A percentile compares a stretch with the other conserved stretches of the same genome.
Conservation (phyloP, 1,284 basidiomycete species). For the Moesziomyces parantarcticus region DNA sequence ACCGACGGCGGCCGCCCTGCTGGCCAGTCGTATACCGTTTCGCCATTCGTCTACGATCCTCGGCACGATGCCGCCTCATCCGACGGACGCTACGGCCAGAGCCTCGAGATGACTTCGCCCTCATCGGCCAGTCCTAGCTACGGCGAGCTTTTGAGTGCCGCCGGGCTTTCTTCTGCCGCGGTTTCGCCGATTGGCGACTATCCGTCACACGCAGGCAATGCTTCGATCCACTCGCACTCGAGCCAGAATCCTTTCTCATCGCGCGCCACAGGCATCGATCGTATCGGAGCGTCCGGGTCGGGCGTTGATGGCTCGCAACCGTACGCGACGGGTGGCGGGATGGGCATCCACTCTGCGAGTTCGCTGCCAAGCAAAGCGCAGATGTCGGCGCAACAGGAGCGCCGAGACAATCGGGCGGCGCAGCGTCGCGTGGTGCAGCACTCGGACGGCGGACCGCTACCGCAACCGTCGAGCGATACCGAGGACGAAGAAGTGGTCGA, state of each 20-base stretch:
- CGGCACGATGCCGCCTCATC: slow-evolving; percentile 12
- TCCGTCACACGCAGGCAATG: slow-evolving; percentile 14
- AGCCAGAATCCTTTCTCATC: slow-evolving; percentile 26
- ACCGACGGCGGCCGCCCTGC: slow-evolving; percentile 3
- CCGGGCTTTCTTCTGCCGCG: slow-evolving; percentile 10
- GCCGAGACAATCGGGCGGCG: slow-evolving; percentile 19
- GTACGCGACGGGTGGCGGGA: slow-evolving; percentile 4
- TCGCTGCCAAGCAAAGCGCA: slow-evolving; percentile 19
- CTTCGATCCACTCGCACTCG: slow-evolving; percentile 17
- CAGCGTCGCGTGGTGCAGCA: slow-evolving; percentile 36
- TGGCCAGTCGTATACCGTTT: slow-evolving; percentile 32
- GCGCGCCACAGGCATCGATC: slow-evolving; percentile 1
- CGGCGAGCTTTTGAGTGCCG: slow-evolving; percentile 32
- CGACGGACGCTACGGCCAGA: slow-evolving; percentile 14
- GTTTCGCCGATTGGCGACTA: slow-evolving; percentile 19
- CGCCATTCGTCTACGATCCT: slow-evolving; percentile 51
- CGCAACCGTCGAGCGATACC: slow-evolving; percentile 43
- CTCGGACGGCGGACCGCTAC: slow-evolving; percentile 45
- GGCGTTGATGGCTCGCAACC: slow-evolving; percentile 3
- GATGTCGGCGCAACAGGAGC: slow-evolving; percentile 16
- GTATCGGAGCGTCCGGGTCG: neutral
- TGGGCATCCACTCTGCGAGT: slow-evolving; percentile 15
- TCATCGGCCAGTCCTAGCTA: slow-evolving; percentile 32
- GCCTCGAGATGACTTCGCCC: slow-evolving; percentile 37
- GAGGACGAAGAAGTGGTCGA: slow-evolving; percentile 48